Base-by-base conservation (phyloP, 192 early-diverging fungal species). In the Rhizoclosmatium globosum region DNA sequence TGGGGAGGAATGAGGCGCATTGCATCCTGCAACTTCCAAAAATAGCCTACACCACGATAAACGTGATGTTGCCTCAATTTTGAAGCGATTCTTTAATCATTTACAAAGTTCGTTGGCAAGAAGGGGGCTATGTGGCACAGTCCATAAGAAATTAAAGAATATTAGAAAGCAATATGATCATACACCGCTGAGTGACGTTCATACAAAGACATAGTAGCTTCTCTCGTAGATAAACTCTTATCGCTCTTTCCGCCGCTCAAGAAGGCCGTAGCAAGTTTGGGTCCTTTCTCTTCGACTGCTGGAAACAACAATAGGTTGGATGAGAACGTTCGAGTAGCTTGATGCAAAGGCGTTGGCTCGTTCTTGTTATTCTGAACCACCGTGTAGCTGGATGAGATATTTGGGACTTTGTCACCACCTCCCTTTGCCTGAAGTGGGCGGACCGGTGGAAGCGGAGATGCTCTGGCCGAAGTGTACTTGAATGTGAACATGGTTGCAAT, bases 161-260 rank as follows among this genome's bases (percentile, higher is more conserved):
- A 31, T 31, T 31, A 31, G 31, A 31, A 31, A 31, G 31, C 31
- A 31, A 31, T 31, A 31, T 31, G 31, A 31, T 31, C 31, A 31
- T 31, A 31, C 31, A 31, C 31, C 31, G 31, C 31, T 31, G 31
- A 31, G 31, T 31, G 31, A 31, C 31, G 31, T 31, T 31, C 31
- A 31, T 31, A 31, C 70, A 72, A 17, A 21, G 56, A 46, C 70
- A 72, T 72, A 1, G 70, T 72, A 11, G 48, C 19, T 38, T 72
- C 70, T 23, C 70, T 50, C 31, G 70, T 72, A 7, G 38, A 50
- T 38, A 58, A 6, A 39, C 70, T 72, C 2, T 50, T 50, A 72
- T 72, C 70, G 3, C 70, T 50, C 19, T 23, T 53, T 19, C 70
- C 70, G 21, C 70, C 70, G 17, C 1, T 72, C 70, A 57, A 23